Conservation (phyloP, 1,284 basidiomycete genomes). For the Cryptococcus sp. region DNA sequence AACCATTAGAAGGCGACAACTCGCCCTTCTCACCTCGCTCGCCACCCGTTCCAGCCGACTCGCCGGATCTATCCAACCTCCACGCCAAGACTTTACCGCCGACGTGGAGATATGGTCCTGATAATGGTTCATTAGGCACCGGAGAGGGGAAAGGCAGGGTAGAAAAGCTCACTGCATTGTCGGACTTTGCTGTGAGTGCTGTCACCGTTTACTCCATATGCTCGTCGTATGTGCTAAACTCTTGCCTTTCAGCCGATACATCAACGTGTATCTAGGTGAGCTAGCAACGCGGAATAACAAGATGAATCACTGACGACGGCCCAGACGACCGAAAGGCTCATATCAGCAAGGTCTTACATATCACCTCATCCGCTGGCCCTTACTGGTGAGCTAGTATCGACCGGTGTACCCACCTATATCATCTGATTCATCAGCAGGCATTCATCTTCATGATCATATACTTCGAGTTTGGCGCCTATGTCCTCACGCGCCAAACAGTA, state of each 20-base stretch:
- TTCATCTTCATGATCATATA: constrained; percentile 84
- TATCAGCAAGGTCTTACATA: constrained; percentile 76
- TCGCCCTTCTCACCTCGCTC: constrained; percentile 36
- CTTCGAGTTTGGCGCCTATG: constrained; percentile 81
- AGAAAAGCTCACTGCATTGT: constrained; percentile 80
- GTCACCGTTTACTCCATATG: no score
- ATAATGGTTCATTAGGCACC: constrained; percentile 22
- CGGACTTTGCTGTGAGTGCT: constrained; percentile 71
- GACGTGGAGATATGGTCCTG: constrained; percentile 39
- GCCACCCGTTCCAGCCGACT: constrained; percentile 22
- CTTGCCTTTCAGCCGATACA: constrained; percentile 65
- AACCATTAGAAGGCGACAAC: constrained; percentile 31
- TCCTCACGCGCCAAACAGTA: constrained; percentile 84
- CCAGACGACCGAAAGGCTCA: constrained; percentile 50
- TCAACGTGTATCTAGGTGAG: constrained; percentile 61
- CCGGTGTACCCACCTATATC: background rate
- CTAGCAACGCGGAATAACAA: no score
- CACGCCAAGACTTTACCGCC: constrained; percentile 1
- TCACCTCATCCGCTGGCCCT: constrained; percentile 80
- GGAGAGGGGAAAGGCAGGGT: constrained; percentile 52
- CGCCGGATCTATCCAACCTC: constrained; percentile 4
- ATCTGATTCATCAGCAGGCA: constrained; percentile 55
- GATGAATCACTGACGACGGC: no score
- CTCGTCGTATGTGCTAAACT: background rate
- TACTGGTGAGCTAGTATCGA: constrained; percentile 64